A percentile compares a stretch with the other conserved stretches of the same genome.
These are phyloP conservation scores for Jacaranda mimosifolia DNA, from an alignment of 257 asterid genomes.

Conservation along the genomic window DNA sequence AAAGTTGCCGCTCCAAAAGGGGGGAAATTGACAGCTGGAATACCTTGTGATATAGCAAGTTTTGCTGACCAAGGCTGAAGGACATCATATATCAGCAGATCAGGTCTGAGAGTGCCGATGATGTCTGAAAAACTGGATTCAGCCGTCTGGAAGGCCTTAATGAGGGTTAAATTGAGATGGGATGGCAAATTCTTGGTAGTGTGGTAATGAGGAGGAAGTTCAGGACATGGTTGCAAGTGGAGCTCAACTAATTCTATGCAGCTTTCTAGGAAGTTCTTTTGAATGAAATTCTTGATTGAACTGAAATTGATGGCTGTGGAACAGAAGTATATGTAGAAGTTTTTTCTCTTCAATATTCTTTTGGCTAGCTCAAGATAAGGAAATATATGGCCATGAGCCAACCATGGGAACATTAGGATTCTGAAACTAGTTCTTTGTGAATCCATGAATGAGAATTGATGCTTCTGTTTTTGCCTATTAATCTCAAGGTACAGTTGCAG, in stretches of 20 bases:
- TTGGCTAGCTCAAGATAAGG: not conserved
- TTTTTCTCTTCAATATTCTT: not conserved
- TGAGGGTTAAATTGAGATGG: not conserved
- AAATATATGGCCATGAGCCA: not conserved
- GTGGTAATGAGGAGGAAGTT: slow-evolving; percentile 6
- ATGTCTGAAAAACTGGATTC: not conserved
- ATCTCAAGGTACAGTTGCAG: too few relatives aligned
- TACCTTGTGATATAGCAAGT: not conserved
- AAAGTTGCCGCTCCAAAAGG: not conserved
- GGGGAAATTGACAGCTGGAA: not conserved
- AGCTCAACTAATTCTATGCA: not conserved
- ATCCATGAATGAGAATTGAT: not conserved
- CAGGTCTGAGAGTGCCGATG: not conserved
- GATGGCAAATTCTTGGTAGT: slow-evolving; percentile 5
- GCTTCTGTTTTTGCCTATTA: not conserved
- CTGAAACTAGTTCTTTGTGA: not conserved
- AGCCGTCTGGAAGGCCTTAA: not conserved
- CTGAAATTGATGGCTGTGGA: not conserved
- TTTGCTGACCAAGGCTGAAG: not conserved
- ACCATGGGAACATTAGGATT: not conserved
- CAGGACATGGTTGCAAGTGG: not conserved
- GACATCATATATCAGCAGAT: not conserved
- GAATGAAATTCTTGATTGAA: not conserved
- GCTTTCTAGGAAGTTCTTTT: not conserved
- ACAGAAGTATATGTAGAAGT: not conserved